These are phyloP conservation scores for Noccaea bulbosa DNA, from an alignment of 345 rosid genomes.

Conservation along the genomic window DNA sequence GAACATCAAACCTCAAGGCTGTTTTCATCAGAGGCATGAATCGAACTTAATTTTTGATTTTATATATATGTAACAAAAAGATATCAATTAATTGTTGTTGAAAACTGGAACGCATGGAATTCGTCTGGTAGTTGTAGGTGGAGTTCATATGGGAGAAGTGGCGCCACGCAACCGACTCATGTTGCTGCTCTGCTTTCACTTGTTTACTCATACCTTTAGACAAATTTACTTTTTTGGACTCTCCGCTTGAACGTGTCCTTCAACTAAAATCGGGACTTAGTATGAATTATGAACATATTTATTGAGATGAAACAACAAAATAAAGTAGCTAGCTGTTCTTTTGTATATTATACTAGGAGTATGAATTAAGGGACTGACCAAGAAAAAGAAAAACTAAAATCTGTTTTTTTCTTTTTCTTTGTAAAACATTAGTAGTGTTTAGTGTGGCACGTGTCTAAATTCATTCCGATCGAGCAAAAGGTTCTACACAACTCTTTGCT, in stretches of 20 bases:
- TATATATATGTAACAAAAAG: not conserved
- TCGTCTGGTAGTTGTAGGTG: slow-evolving; percentile 36
- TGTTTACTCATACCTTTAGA: slow-evolving; percentile 24
- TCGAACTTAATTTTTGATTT: not conserved
- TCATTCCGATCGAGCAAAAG: not conserved
- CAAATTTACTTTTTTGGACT: slow-evolving; percentile 9
- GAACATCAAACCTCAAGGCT: slow-evolving; percentile 1
- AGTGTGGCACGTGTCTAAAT: not conserved
- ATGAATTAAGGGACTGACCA: no score
- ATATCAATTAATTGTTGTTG: slow-evolving; percentile 2
- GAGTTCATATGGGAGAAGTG: slow-evolving; percentile 28
- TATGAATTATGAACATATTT: not conserved
- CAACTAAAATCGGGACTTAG: not conserved
- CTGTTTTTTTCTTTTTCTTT: no score
- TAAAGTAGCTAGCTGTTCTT: no score
- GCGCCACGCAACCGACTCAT: slow-evolving; percentile 25
- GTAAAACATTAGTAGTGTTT: no score
- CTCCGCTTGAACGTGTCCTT: slow-evolving; percentile 35
- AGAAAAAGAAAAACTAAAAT: no score
- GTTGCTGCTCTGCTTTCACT: slow-evolving; percentile 15
- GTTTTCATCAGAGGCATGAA: not conserved
- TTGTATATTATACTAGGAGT: no score
- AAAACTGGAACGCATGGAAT: slow-evolving; percentile 28
- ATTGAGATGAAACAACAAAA: no score
- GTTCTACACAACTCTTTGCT: not conserved